Conservation (phyloP, 2,329 filamentous ascomycete species). For the Bipolaris cookei region DNA sequence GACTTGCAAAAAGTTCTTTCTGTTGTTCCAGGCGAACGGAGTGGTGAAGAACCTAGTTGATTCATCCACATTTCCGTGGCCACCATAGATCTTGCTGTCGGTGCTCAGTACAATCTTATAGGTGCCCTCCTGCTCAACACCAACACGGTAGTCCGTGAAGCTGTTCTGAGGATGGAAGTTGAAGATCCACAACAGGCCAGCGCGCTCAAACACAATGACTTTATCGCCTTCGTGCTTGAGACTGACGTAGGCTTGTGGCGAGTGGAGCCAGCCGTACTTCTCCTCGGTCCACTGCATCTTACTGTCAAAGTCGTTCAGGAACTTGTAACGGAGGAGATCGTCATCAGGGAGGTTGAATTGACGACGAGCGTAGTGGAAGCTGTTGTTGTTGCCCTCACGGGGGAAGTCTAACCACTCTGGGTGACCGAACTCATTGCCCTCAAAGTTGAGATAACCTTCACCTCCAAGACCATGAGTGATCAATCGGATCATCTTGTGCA, state of each 20-base stretch:
- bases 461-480: slow-evolving; percentile 90
- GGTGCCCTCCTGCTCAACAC: slow-evolving; percentile 81
- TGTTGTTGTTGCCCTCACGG: slow-evolving; percentile 88
- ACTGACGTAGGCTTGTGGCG: slow-evolving; percentile 86
- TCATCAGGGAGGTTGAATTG: slow-evolving; percentile 95
- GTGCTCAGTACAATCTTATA: slow-evolving; percentile 87
- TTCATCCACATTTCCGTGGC: slow-evolving; percentile 76
- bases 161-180: slow-evolving; percentile 89
- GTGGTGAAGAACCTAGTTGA: slow-evolving; percentile 92
- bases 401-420: slow-evolving; percentile 99
- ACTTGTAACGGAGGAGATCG: slow-evolving; percentile 80
- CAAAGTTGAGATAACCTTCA: slow-evolving; percentile 97
- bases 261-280: slow-evolving; percentile 89
- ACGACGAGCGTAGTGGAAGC: slow-evolving; percentile 91
- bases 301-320: slow-evolving; percentile 91
- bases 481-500: slow-evolving; percentile 98
- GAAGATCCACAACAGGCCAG: slow-evolving; percentile 89
- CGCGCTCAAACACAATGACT: slow-evolving; percentile 93
- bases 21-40: slow-evolving; percentile 84
- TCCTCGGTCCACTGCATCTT: slow-evolving; percentile 87
- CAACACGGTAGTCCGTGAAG: slow-evolving; percentile 91
- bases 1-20: slow-evolving; percentile 89
- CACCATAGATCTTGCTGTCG: slow-evolving; percentile 78
- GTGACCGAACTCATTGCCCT: slow-evolving; percentile 98
- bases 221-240: slow-evolving; percentile 95